Evolutionary conservation across 768 basidiomycete species (phyloP).

Genomic region (Lactarius evosmus): DNA sequence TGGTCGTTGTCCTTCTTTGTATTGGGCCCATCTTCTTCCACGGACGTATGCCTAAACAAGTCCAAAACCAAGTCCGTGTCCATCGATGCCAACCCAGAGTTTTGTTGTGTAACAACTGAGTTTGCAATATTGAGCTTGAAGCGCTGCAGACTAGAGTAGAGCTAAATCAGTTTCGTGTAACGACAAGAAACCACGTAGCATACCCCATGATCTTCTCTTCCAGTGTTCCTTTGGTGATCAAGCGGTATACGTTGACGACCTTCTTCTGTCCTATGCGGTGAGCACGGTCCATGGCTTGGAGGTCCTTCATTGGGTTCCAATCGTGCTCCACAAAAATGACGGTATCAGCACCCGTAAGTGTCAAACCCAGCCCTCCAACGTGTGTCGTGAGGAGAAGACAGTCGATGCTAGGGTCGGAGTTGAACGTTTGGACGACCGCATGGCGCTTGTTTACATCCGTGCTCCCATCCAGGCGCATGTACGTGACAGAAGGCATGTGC

Average conservation of each 20-base stretch:
- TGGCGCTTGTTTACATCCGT: slow-evolving; percentile 94
- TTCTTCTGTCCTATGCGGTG: slow-evolving; percentile 98
- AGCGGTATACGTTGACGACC: slow-evolving; percentile 96
- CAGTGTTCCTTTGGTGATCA: slow-evolving; percentile 94
- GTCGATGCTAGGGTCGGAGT: slow-evolving; percentile 95
- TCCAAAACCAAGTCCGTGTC: slow-evolving; percentile 96
- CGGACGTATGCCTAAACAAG: slow-evolving; percentile 77
- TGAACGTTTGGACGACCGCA: slow-evolving; percentile 97
- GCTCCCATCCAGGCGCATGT: slow-evolving; percentile 95
- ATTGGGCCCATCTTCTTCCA: slow-evolving; percentile 66
- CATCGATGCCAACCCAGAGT: slow-evolving; percentile 91
- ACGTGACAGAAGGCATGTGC: slow-evolving; percentile 93
- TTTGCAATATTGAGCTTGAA: slow-evolving; percentile 99
- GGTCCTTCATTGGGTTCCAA: slow-evolving; percentile 99
- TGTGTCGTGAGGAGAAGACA: slow-evolving; percentile 93
- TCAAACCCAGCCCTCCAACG: slow-evolving; percentile 94
- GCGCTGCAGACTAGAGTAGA: slow-evolving; percentile 78
- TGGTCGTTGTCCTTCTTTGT: slow-evolving; percentile 53
- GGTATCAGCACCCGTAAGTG: slow-evolving; percentile 96
- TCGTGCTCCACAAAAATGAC: slow-evolving; percentile 99
- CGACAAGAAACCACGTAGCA: slow-evolving; percentile 29
- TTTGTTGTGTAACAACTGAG: slow-evolving; percentile 96
- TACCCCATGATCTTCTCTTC: slow-evolving; percentile 99
- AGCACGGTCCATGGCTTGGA: slow-evolving; percentile 99
- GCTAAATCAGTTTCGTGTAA: slow-evolving; percentile 18